phyloP scores from a whole-genome alignment of 2,329 filamentous ascomycete genomes.

The Venturiaceae sp. region DNA sequence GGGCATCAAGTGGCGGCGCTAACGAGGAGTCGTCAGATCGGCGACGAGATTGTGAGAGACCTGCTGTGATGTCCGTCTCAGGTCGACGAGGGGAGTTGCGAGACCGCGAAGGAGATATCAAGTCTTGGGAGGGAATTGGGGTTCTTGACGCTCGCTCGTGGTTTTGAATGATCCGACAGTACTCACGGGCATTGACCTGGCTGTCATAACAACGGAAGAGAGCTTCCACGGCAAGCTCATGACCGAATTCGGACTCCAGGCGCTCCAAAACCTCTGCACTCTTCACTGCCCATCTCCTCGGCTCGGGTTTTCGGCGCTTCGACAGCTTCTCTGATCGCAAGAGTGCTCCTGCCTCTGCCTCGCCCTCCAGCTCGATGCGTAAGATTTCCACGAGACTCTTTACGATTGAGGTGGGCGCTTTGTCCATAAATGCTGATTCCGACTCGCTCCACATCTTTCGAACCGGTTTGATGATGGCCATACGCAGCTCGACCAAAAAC shows the following conservation, averaged over 20 bases:
- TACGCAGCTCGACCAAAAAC: slow-evolving; percentile 77
- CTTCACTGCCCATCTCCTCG: slow-evolving; percentile 42
- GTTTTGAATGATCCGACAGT: slow-evolving; percentile 40
- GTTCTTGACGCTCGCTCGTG: neutral
- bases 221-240: slow-evolving; percentile 64
- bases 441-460: slow-evolving; percentile 60
- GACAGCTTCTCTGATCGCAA: slow-evolving; percentile 52
- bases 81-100: neutral
- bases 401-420: slow-evolving; percentile 64
- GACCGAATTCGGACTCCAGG: slow-evolving; percentile 38
- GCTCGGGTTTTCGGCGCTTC: slow-evolving; percentile 32
- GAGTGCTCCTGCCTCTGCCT: slow-evolving; percentile 59
- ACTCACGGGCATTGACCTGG: slow-evolving; percentile 53
- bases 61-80: neutral
- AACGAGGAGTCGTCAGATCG: neutral
- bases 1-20: neutral
- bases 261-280: slow-evolving; percentile 33
- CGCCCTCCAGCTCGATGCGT: slow-evolving; percentile 65
- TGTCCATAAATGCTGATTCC: slow-evolving; percentile 69
- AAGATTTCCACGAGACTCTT: slow-evolving; percentile 77
- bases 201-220: slow-evolving; percentile 73
- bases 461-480: slow-evolving; percentile 67
- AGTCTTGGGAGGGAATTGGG: neutral
- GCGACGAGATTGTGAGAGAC: neutral
- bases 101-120: neutral